Percentiles rank a stretch among this genome's conserved stretches.
These are phyloP conservation scores for Jackrogersella minutella DNA, from an alignment of 495 filamentous ascomycete genomes.

Conservation along the genomic window DNA sequence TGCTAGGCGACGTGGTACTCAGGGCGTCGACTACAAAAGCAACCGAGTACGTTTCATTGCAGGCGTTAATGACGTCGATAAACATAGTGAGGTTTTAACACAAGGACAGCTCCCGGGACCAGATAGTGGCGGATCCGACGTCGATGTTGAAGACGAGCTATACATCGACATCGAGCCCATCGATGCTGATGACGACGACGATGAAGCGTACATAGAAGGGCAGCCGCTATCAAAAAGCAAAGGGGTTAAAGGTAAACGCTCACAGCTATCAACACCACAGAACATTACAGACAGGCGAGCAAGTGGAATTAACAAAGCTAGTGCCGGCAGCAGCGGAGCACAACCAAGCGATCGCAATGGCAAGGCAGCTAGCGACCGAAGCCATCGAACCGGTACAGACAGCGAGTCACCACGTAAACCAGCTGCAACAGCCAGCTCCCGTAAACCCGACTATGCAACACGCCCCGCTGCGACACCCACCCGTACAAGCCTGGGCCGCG, in stretches of 20 bases:
- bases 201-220: slow-evolving; percentile 20
- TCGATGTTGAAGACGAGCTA: slow-evolving; percentile 38
- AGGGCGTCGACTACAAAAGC: slow-evolving; percentile 45
- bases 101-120: slow-evolving; percentile 24
- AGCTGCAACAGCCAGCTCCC: not conserved
- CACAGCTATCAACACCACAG: not conserved
- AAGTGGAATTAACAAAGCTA: slow-evolving; percentile 21
- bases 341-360: not conserved
- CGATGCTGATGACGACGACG: slow-evolving; percentile 30
- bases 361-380: not conserved
- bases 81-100: slow-evolving; percentile 28
- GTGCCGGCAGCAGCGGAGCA: not conserved
- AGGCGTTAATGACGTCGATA: slow-evolving; percentile 43
- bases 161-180: slow-evolving; percentile 33
- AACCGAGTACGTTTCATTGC: slow-evolving; percentile 47
- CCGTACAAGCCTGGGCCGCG: not conserved
- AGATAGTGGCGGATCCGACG: slow-evolving; percentile 37
- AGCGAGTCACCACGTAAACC: no score
- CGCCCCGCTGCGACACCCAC: not conserved
- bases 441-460: not conserved
- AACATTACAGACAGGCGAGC: not conserved
- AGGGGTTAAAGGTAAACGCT: slow-evolving; percentile 12
- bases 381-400: no score
- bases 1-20: slow-evolving; percentile 63
- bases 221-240: not conserved